A percentile compares a stretch with the other conserved stretches of the same genome.
phyloP scores from a whole-genome alignment of 2,329 filamentous ascomycete species.

The Sporothrix phasma region DNA sequence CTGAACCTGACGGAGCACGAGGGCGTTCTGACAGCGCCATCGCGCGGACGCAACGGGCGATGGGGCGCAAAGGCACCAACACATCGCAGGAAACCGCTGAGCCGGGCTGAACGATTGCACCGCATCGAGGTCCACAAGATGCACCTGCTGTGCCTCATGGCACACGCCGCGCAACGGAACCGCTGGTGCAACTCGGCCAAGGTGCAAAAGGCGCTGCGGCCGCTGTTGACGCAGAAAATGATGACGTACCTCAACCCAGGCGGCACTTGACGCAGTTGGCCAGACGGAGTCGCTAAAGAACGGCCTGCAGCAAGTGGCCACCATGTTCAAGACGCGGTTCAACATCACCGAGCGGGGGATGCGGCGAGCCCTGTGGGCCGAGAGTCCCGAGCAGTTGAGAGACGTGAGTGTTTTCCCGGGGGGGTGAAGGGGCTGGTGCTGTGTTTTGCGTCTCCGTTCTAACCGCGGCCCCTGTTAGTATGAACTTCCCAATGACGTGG shows the following conservation, averaged over 20 bases:
- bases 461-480: conserved; percentile 30
- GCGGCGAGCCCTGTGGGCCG: conserved; percentile 64
- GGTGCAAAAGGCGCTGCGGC: conserved; percentile 56
- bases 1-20: conserved; percentile 44
- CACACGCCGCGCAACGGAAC: conserved; percentile 69
- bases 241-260: conserved; percentile 59
- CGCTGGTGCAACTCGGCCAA: conserved; percentile 74
- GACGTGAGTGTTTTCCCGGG: conserved; percentile 42
- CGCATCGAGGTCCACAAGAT: conserved; percentile 75
- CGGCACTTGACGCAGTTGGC: conserved; percentile 55
- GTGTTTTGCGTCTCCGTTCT: not conserved
- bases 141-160: conserved; percentile 73
- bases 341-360: conserved; percentile 61
- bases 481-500: conserved; percentile 50
- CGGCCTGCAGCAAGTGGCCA: conserved; percentile 60
- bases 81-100: conserved; percentile 43
- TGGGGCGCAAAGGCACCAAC: conserved; percentile 24
- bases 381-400: conserved; percentile 50
- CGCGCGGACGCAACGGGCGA: conserved; percentile 24
- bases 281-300: conserved; percentile 67
- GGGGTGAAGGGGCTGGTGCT: no score
- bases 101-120: conserved; percentile 41
- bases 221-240: conserved; percentile 56
- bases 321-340: conserved; percentile 61
- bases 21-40: conserved; percentile 24